A percentile compares a stretch with the other conserved stretches of the same genome.
phyloP scores from a whole-genome alignment of 208 protist genomes.

The Trypanosoma cruzi region DNA sequence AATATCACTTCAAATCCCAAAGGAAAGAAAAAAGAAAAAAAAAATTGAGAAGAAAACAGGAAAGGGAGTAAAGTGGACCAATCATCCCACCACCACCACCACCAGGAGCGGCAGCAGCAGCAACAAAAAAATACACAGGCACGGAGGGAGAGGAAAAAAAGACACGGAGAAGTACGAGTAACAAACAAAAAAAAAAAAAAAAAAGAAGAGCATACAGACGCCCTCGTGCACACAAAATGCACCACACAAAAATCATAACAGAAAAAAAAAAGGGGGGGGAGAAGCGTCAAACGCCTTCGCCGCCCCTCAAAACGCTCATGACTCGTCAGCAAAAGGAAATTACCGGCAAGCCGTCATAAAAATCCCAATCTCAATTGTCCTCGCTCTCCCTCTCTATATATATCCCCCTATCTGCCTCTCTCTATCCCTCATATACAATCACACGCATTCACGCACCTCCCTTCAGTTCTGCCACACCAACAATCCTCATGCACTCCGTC shows the following conservation, averaged over 20 bases:
- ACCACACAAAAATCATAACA: neutral
- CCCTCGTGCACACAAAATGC: neutral
- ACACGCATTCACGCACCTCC: neutral
- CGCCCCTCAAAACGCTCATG: neutral
- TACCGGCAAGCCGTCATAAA: neutral
- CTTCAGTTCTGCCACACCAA: neutral
- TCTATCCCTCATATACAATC: neutral
- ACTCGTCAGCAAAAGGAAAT: neutral
- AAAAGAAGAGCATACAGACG: neutral
- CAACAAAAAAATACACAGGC: conserved; percentile 10
- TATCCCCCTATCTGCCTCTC: neutral
- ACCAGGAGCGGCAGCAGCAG: neutral
- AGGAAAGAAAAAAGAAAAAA: conserved; percentile 16
- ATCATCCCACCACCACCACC: neutral
- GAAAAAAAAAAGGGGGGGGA: too few species aligned
- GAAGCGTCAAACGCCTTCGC: neutral
- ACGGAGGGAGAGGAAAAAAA: neutral
- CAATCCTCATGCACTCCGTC: neutral
- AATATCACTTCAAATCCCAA: neutral
- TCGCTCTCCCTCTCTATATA: neutral
- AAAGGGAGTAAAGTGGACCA: conserved; percentile 23
- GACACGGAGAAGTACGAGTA: neutral
- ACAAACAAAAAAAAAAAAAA: neutral
- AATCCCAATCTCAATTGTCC: neutral
- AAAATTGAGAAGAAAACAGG: conserved; percentile 27